These are phyloP conservation scores for Setaria viridis DNA, from an alignment of 202 grass and related monocot genomes.

Conservation along the genomic window DNA sequence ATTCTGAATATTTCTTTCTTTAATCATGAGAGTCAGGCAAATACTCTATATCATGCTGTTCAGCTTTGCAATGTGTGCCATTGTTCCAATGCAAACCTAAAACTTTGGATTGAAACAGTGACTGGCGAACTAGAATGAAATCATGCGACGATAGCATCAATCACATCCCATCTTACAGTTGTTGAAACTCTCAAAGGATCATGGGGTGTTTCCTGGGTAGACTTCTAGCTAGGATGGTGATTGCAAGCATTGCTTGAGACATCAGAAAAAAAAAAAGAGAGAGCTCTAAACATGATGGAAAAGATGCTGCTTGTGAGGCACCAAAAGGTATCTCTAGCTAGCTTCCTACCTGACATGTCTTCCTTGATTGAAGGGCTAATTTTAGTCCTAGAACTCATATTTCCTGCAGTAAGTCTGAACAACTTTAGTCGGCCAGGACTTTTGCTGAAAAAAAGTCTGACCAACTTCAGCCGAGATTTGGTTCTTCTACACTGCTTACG, in stretches of 20 bases:
- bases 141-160: constrained; percentile 36
- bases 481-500: constrained; percentile 6
- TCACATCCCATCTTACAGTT: constrained; percentile 28
- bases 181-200: constrained; percentile 21
- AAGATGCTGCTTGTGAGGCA: constrained; percentile 45
- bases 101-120: constrained; percentile 8
- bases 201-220: constrained; percentile 13
- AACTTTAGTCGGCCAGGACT: neutral
- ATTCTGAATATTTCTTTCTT: constrained; percentile 21
- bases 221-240: constrained; percentile 39
- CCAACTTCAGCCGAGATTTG: constrained; percentile 27
- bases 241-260: constrained; percentile 34
- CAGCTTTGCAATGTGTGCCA: constrained; percentile 8
- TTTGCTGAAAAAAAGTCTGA: neutral
- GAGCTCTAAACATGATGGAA: constrained; percentile 34
- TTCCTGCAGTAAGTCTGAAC: neutral
- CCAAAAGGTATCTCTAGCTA: constrained; percentile 34
- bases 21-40: neutral
- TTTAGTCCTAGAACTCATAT: neutral
- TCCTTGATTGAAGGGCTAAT: constrained; percentile 5
- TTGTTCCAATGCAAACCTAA: constrained; percentile 43
- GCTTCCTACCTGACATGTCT: constrained; percentile 49
- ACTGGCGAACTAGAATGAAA: constrained; percentile 37
- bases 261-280: constrained; percentile 35
- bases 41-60: neutral